These are phyloP conservation scores for Cotoneaster glaucophyllus DNA, from an alignment of 306 rosid species.

Conservation along the genomic window DNA sequence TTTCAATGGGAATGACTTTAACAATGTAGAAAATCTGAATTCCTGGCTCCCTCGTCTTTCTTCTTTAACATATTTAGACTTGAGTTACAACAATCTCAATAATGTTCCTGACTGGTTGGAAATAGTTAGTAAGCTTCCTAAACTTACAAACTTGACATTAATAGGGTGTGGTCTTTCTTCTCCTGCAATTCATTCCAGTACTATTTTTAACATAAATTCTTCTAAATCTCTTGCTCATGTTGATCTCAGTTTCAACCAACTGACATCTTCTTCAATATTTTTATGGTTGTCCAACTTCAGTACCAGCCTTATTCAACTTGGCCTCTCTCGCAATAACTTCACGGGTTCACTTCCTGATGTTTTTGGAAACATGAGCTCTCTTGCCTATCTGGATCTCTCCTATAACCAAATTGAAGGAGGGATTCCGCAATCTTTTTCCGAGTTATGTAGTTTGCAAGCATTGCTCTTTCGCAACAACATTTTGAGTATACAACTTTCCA, in stretches of 20 bases:
- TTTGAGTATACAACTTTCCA: background rate
- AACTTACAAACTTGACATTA: background rate
- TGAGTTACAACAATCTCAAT: background rate
- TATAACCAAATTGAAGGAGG: background rate
- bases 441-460: background rate
- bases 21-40: background rate
- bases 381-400: background rate
- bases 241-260: background rate
- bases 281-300: background rate
- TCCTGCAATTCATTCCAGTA: background rate
- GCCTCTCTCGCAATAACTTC: background rate
- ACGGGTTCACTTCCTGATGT: background rate
- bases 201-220: background rate
- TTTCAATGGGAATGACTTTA: accelerated
- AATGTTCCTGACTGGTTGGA: background rate
- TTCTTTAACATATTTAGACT: background rate
- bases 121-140: background rate
- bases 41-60: background rate
- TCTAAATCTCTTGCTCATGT: background rate
- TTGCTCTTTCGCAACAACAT: background rate
- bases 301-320: background rate
- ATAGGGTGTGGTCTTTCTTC: accelerated
- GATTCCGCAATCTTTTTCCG: background rate
- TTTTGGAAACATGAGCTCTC: background rate
- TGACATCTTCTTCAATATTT: background rate